These are phyloP conservation scores for Pythium apleroticum DNA, from an alignment of 352 stramenopile species.

Conservation along the genomic window DNA sequence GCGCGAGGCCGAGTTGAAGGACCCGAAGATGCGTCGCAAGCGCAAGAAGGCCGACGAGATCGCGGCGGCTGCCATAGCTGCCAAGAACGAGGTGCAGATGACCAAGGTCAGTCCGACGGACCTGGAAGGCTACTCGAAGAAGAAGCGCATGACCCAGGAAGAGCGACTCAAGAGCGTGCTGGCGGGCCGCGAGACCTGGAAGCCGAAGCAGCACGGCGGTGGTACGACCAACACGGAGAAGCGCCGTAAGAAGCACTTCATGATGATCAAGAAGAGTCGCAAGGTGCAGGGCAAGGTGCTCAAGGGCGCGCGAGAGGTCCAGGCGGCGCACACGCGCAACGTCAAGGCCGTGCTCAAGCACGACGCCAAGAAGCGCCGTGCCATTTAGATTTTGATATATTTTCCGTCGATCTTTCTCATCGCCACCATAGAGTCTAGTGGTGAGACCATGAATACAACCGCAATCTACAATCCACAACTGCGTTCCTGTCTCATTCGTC, in stretches of 20 bases:
- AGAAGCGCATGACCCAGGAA: slow-evolving; percentile 87
- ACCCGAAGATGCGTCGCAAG: slow-evolving; percentile 80
- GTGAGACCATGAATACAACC: too few species aligned
- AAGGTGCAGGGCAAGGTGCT: slow-evolving; percentile 89
- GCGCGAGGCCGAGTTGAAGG: slow-evolving; percentile 72
- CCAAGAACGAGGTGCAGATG: slow-evolving; percentile 42
- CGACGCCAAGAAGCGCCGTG: slow-evolving; percentile 74
- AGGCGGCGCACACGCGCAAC: slow-evolving; percentile 75
- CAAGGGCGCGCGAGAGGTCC: slow-evolving; percentile 81
- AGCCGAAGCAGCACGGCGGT: slow-evolving; percentile 90
- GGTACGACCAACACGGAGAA: slow-evolving; percentile 98
- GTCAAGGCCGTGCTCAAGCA: slow-evolving; percentile 83
- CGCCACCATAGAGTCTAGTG: too few species aligned
- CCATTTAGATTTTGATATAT: slow-evolving; percentile 20
- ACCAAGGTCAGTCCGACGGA: slow-evolving; percentile 77
- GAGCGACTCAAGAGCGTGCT: slow-evolving; percentile 82
- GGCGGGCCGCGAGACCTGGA: slow-evolving; percentile 90
- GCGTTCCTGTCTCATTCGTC: too few species aligned
- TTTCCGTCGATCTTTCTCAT: neutral
- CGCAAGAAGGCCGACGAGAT: slow-evolving; percentile 73
- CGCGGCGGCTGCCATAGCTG: slow-evolving; percentile 30
- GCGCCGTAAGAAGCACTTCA: slow-evolving; percentile 96
- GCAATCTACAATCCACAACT: too few species aligned
- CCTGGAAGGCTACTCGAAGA: slow-evolving; percentile 88
- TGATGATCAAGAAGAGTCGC: slow-evolving; percentile 97